phyloP scores from a whole-genome alignment of 768 basidiomycete genomes.

The Asterophora lycoperdoides region DNA sequence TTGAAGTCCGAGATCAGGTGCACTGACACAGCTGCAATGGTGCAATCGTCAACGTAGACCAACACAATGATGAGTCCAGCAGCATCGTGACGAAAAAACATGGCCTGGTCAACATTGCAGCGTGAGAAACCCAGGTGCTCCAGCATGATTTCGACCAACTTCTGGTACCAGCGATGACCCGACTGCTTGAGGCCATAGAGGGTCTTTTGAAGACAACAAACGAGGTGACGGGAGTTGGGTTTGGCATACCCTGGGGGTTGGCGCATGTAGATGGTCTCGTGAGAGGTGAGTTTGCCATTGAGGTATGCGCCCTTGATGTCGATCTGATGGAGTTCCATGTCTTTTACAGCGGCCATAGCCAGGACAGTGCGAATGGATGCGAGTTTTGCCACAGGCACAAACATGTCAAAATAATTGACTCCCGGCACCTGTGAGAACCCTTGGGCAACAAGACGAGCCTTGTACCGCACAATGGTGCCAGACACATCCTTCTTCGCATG shows the following conservation, averaged over 20 bases:
- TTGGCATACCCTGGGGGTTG: background rate
- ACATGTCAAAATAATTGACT: slow-evolving; percentile 26
- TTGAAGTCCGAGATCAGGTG: background rate
- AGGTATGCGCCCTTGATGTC: slow-evolving; percentile 3
- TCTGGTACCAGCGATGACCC: no score
- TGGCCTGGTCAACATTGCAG: slow-evolving; percentile 5
- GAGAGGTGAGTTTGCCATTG: background rate
- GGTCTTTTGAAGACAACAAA: no score
- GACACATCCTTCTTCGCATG: slow-evolving; percentile 1
- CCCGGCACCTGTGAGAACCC: slow-evolving; percentile 31
- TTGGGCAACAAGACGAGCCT: slow-evolving; percentile 31
- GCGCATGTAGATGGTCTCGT: slow-evolving; percentile 1
- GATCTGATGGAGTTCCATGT: background rate
- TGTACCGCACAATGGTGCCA: slow-evolving; percentile 18
- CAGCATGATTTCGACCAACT: no score
- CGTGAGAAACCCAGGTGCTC: slow-evolving; percentile 3
- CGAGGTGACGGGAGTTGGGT: background rate
- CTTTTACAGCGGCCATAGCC: slow-evolving; percentile 8
- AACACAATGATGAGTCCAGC: background rate
- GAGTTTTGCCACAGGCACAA: slow-evolving; percentile 14
- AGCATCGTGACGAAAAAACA: background rate
- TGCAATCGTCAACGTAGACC: slow-evolving; percentile 7
- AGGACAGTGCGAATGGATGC: slow-evolving; percentile 16
- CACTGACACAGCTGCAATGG: background rate
- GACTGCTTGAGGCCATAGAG: no score